Base-by-base conservation (phyloP, 2,329 filamentous ascomycete genomes). In the Aureobasidium sp. region DNA sequence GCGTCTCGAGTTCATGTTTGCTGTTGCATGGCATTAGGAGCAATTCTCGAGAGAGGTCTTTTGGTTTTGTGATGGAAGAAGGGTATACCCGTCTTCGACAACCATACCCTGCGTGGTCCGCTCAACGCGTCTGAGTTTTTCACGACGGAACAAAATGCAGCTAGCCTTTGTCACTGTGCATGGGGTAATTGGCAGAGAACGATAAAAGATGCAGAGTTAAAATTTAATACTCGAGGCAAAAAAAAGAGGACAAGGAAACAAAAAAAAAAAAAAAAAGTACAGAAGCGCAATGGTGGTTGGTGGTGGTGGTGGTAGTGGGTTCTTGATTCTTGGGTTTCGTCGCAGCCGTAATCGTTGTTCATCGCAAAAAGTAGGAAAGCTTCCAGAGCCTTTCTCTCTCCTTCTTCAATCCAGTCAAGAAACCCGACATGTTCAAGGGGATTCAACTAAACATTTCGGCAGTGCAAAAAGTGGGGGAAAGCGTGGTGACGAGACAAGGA, bases 401-500 rank as follows among this genome's bases (percentile, higher is more conserved):
- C 10, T 37, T 25, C 31, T 53, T 9, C 21, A 53, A 50, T 33
- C 46, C 27, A 49, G 29, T 40, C 35, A n/a, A 38, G 29, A 49
- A 49, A n/a, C 8, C n/a, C 33, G 23, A 37, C 47, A 42, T 29
- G 50, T 53, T 17, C 50, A 40, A 2, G 33, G 21, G 33, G 5
- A 19, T n/a, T 27, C 21, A 42, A 45, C 25, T 42, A 43, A 27
- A 55, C 51, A 55, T 55, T 55, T 55, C 38, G 51, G 31, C 49
- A 35, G 38, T 55, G 51, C 38, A 35, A 33, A 19, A 42, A 19
- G 43, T 19, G 25, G n/a, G 27, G 23, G 17, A 29, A 29, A 29
- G 23, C 9, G 21, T 49, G 88, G 78, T 11, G 90, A 73, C 64
- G 95, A 46, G 3, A 90, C 72, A 82, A 87, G 92, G 35, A 95